Evolutionary conservation across 2,329 filamentous ascomycete species (phyloP), one percentile per base, ranked within the genome.

Genomic region (Proliferodiscus dingleyae): DNA sequence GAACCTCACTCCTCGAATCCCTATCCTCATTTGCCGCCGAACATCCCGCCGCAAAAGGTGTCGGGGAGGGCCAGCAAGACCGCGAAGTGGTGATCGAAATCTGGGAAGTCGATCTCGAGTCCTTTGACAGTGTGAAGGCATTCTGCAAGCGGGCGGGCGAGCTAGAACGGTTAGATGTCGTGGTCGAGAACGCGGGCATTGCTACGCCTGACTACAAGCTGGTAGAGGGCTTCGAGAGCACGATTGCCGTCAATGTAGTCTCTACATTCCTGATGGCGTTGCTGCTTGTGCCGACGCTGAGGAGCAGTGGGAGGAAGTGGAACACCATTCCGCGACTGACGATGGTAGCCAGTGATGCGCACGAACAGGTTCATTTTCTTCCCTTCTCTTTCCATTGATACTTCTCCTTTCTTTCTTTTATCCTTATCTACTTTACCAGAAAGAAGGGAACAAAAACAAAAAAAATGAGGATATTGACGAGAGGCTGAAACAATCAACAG

Each of bases 71-170:
- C n/a, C n/a, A n/a, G n/a, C n/a, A n/a, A n/a, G n/a, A n/a, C n/a
- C n/a, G 2, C 18, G 37, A 40, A 19, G 41, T 38, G 9, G 41
- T 53, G 8, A 34, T 58, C 9, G 55, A 76, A 34, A 72, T 77
- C 10, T 79, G 74, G 74, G 43, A 64, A 9, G 54, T 80, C 4
- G 75, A 80, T 53, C 66, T 78, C 52, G 56, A 53, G 11, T 69
- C 64, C 15, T 74, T 73, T 52, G 66, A 67, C 3, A 73, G 68
- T 24, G 67, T 78, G 29, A 59, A 64, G 41, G 60, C 57, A 1
- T 78, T 81, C 47, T 68, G 64, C 3, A 54, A 42, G 1, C 64
- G 66, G 2, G 57, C 66, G 2, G 48, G 38, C 3, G 57, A 65
- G n/a, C 60, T 75, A 11, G 50, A 64, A 1, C 65, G 70, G 2